Evolutionary conservation across 345 rosid genomes (phyloP).

Genomic region (sweet orange (Citrus sinensis)): DNA sequence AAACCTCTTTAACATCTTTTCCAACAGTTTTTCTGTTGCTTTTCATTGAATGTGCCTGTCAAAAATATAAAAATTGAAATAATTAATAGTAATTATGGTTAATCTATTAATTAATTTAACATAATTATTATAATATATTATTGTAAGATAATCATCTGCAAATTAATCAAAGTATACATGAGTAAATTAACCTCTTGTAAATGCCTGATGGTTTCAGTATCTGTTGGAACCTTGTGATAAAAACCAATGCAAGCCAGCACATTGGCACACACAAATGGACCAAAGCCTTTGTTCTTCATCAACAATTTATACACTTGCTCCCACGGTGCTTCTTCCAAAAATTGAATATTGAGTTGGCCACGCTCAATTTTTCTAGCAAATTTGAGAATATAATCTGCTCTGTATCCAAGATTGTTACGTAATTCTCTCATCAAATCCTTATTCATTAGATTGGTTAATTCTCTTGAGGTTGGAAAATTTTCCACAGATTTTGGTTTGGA

Average conservation of each 20-base stretch:
- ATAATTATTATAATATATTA: too few relatives aligned
- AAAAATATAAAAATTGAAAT: too few relatives aligned
- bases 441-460: constrained; percentile 25
- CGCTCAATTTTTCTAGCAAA: constrained; percentile 28
- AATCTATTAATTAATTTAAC: too few relatives aligned
- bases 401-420: constrained; percentile 43
- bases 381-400: constrained; percentile 25
- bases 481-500: background rate
- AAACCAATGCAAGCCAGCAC: constrained; percentile 46
- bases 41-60: constrained; percentile 25
- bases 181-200: constrained; percentile 32
- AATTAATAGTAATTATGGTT: too few relatives aligned
- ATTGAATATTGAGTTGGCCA: constrained; percentile 24
- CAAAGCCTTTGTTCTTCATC: constrained; percentile 33
- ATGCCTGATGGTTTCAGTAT: constrained; percentile 43
- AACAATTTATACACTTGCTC: background rate
- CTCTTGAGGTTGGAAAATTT: constrained; percentile 44
- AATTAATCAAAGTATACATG: background rate
- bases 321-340: constrained; percentile 2
- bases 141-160: too few relatives aligned
- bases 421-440: constrained; percentile 7
- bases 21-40: background rate
- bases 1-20: constrained; percentile 23
- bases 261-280: constrained; percentile 36
- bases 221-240: constrained; percentile 43